Evolutionary conservation across 2,329 filamentous ascomycete genomes (phyloP).

Genomic region (Calonectria multiphialidica): DNA sequence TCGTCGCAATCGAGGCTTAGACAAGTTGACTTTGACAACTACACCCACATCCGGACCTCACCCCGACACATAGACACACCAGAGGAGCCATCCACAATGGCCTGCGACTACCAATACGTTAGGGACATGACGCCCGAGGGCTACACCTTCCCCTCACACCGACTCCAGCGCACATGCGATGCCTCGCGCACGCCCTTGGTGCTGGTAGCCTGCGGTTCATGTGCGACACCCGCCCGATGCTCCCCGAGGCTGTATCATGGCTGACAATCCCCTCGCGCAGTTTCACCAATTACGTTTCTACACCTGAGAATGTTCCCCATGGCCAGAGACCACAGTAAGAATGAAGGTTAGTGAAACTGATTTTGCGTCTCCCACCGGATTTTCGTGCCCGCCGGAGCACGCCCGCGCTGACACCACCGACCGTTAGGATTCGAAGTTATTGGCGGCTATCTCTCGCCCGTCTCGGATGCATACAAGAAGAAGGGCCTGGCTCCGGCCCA

Average conservation of each 20-base stretch:
- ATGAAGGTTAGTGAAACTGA: constrained; percentile 43
- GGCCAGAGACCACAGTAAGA: constrained; percentile 81
- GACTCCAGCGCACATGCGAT: constrained; percentile 67
- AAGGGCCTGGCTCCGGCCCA: constrained; percentile 52
- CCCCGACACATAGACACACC: constrained; percentile 17
- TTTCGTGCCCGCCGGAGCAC: not conserved
- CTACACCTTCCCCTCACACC: constrained; percentile 73
- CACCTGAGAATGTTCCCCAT: constrained; percentile 92
- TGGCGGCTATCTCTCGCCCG: constrained; percentile 71
- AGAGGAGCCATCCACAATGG: constrained; percentile 34
- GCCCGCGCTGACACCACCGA: constrained; percentile 2
- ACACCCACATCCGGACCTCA: constrained; percentile 10
- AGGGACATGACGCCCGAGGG: constrained; percentile 48
- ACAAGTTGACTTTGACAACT: not conserved
- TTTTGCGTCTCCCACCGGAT: not conserved
- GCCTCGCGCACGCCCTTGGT: constrained; percentile 72
- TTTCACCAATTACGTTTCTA: constrained; percentile 81
- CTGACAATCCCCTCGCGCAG: constrained; percentile 34
- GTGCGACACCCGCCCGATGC: constrained; percentile 36
- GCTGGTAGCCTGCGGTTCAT: constrained; percentile 77
- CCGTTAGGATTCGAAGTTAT: constrained; percentile 78
- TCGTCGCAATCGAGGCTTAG: constrained; percentile 9
- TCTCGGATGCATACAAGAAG: constrained; percentile 47
- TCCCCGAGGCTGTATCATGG: constrained; percentile 9
- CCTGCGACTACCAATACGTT: constrained; percentile 49